These are phyloP conservation scores for Colletotrichum costaricense DNA, from an alignment of 2,329 filamentous ascomycete genomes.

Conservation along the genomic window DNA sequence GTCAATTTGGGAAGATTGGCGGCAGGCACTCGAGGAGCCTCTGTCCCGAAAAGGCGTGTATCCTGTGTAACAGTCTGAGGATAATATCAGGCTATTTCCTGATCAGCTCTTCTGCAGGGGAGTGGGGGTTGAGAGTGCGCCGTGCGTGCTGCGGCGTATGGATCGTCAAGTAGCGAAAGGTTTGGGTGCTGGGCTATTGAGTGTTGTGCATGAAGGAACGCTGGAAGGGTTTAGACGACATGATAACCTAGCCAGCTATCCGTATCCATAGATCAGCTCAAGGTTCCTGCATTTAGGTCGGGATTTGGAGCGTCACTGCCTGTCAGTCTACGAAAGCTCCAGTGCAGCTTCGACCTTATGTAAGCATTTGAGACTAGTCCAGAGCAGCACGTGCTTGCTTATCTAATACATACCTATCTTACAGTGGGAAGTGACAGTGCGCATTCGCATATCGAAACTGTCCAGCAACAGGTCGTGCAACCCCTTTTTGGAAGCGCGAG, in stretches of 20 bases:
- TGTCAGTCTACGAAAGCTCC: too few species aligned
- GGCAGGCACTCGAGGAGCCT: too few species aligned
- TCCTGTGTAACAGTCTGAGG: too few species aligned
- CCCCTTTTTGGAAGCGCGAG: not conserved
- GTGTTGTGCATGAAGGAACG: not conserved
- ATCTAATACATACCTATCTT: too few species aligned
- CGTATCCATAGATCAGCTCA: not conserved
- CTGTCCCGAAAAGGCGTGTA: too few species aligned
- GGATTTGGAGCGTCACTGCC: not conserved
- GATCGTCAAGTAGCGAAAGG: not conserved
- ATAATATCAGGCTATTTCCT: not conserved
- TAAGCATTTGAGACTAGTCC: not conserved
- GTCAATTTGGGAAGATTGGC: too few species aligned
- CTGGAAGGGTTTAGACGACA: not conserved
- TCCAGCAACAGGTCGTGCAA: not conserved
- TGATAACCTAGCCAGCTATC: too few species aligned
- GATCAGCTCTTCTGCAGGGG: not conserved
- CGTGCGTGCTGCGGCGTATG: not conserved
- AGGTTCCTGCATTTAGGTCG: not conserved
- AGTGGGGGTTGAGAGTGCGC: not conserved
- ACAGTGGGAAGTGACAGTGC: not conserved
- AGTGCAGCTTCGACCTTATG: not conserved
- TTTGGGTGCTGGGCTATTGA: not conserved
- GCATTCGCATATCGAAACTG: not conserved
- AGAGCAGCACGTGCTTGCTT: too few species aligned